Evolutionary conservation across 305 asterid species (phyloP).

Genomic region (Solanum hybrid): DNA sequence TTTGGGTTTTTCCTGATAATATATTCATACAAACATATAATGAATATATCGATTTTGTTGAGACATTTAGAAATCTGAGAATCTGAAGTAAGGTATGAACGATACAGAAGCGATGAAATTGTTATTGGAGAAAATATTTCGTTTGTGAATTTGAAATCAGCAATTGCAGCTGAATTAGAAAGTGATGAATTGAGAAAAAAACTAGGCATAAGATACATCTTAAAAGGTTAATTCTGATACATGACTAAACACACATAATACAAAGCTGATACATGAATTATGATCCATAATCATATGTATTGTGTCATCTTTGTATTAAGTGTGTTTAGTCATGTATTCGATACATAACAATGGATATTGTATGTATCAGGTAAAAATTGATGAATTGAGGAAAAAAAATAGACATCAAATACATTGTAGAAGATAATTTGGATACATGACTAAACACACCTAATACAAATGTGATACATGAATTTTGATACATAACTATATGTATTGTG

Average conservation of each 20-base stretch:
- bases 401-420: not conserved
- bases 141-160: not conserved
- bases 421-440: not conserved
- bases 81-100: not conserved
- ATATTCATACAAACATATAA: too few relatives aligned
- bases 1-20: too few relatives aligned
- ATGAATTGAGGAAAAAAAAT: not conserved
- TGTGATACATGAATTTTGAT: too few relatives aligned
- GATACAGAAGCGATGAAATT: not conserved
- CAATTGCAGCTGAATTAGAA: not conserved
- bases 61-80: not conserved
- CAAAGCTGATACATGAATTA: not conserved
- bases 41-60: not conserved
- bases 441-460: not conserved
- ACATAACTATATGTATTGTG: not conserved
- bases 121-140: too few relatives aligned
- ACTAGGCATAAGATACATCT: not conserved
- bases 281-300: not conserved
- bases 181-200: not conserved
- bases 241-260: not conserved
- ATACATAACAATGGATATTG: not conserved
- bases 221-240: not conserved
- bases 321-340: not conserved
- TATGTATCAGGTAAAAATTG: not conserved
- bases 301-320: not conserved